phyloP scores from a whole-genome alignment of 129 eudicot genomes.

The Flaveria linearis region DNA sequence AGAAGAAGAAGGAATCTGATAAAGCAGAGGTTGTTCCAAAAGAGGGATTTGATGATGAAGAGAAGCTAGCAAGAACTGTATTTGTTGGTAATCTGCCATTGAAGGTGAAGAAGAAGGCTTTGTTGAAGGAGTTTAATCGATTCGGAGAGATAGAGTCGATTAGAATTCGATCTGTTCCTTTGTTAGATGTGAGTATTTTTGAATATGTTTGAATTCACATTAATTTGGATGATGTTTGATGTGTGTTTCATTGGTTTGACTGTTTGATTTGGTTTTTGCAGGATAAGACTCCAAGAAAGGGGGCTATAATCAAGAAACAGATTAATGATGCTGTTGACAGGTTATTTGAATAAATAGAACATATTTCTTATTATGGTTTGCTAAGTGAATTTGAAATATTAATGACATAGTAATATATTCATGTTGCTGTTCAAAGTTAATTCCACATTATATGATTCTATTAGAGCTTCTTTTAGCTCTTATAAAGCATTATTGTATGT shows the following conservation, averaged over 20 bases:
- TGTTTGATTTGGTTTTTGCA: conserved; percentile 29
- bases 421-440: no score
- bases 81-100: conserved; percentile 96
- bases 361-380: no score
- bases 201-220: background rate
- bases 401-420: no score
- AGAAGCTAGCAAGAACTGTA: conserved; percentile 79
- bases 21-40: conserved; percentile 52
- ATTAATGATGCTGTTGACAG: conserved; percentile 86
- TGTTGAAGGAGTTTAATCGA: conserved; percentile 65
- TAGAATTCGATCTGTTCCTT: conserved; percentile 84
- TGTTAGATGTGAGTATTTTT: conserved; percentile 64
- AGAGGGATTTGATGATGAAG: conserved; percentile 98
- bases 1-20: conserved; percentile 76
- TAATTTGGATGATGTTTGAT: background rate
- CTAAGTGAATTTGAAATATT: no score
- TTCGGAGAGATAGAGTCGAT: conserved; percentile 92
- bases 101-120: conserved; percentile 82
- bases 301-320: conserved; percentile 69
- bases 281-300: conserved; percentile 90
- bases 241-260: conserved; percentile 13
- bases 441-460: no score
- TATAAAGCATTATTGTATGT: no score
- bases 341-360: conserved; percentile 35
- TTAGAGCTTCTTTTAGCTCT: no score